Evolutionary conservation across 2,329 filamentous ascomycete species (phyloP).

Genomic region (Cladophialophora chaetospira): DNA sequence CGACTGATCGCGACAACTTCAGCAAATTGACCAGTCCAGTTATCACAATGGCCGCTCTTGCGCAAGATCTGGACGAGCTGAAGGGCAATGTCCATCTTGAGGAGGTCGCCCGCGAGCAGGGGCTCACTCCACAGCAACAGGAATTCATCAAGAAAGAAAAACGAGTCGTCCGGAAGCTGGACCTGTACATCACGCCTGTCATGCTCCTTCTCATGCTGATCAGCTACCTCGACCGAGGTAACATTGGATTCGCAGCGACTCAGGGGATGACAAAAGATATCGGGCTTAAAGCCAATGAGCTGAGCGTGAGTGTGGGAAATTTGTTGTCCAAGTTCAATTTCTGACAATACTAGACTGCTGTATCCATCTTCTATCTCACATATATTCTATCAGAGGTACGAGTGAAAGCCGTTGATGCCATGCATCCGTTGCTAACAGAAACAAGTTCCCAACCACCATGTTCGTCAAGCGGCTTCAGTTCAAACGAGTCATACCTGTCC

Average conservation of each 20-base stretch:
- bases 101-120: conserved; percentile 4
- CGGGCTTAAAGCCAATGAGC: conserved; percentile 43
- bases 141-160: conserved; percentile 8
- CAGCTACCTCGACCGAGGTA: conserved; percentile 79
- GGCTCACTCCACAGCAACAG: background rate
- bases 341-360: conserved; percentile 9
- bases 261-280: conserved; percentile 52
- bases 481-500: conserved; percentile 53
- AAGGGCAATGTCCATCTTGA: conserved; percentile 8
- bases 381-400: conserved; percentile 9
- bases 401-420: conserved; percentile 49
- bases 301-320: conserved; percentile 35
- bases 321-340: background rate
- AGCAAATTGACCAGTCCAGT: no score
- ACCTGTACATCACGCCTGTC: conserved; percentile 54
- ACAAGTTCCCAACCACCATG: conserved; percentile 51
- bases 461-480: conserved; percentile 52
- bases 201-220: conserved; percentile 80
- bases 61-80: conserved; percentile 2
- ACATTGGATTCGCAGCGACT: conserved; percentile 63
- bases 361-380: conserved; percentile 15
- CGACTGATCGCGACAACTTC: no score
- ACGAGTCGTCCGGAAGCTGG: conserved; percentile 12
- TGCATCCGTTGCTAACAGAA: conserved; percentile 53
- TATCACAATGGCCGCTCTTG: background rate